These are phyloP conservation scores for Talaromyces proteolyticus DNA, from an alignment of 495 filamentous ascomycete species.

Conservation along the genomic window DNA sequence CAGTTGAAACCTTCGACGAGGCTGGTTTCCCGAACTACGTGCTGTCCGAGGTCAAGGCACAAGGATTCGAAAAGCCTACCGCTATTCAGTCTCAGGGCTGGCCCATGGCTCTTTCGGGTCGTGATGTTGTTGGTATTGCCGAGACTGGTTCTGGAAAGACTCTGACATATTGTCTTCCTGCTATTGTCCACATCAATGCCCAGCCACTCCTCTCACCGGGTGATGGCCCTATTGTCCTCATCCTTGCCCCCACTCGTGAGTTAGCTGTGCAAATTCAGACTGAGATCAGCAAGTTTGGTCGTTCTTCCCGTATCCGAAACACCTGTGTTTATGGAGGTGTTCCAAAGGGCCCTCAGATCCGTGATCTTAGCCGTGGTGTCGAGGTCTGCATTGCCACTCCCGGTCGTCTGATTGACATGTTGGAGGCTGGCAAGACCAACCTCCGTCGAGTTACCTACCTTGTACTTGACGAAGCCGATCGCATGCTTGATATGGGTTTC, in stretches of 20 bases:
- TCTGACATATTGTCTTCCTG: constrained; percentile 94
- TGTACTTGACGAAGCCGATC: constrained; percentile 97
- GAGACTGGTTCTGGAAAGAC: constrained; percentile 99
- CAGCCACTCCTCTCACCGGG: constrained; percentile 96
- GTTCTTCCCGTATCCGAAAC: constrained; percentile 96
- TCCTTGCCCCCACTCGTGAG: constrained; percentile 94
- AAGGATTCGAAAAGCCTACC: constrained; percentile 88
- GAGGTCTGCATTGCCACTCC: constrained; percentile 98
- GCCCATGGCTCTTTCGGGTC: constrained; percentile 98
- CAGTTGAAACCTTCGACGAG: constrained; percentile 94
- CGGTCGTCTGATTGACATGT: constrained; percentile 96
- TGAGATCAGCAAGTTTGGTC: constrained; percentile 99
- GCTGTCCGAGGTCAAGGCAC: constrained; percentile 95
- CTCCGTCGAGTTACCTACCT: constrained; percentile 97
- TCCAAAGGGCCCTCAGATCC: constrained; percentile 91
- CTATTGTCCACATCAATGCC: constrained; percentile 98
- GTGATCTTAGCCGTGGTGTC: constrained; percentile 87
- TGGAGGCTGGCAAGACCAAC: constrained; percentile 96
- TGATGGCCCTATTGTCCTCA: constrained; percentile 93
- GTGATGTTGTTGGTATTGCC: constrained; percentile 98
- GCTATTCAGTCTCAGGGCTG: constrained; percentile 98
- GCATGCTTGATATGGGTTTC: constrained; percentile 99
- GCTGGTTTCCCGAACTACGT: constrained; percentile 95
- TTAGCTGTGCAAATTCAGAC: constrained; percentile 97
- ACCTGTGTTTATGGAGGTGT: constrained; percentile 99